These are phyloP conservation scores for Pugionium cornutum DNA, from an alignment of 345 rosid genomes.

Conservation along the genomic window DNA sequence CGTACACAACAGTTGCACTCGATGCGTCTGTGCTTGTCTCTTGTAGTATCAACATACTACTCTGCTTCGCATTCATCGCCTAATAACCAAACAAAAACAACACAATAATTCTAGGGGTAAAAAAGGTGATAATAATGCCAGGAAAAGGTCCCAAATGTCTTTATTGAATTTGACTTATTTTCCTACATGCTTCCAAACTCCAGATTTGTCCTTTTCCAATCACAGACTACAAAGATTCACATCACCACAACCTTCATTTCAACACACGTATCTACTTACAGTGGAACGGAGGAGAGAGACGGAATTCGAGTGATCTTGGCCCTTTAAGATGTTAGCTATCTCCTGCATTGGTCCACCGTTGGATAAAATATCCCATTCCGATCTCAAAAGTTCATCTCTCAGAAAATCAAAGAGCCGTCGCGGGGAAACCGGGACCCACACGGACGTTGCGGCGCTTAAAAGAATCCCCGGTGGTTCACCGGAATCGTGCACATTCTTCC, in stretches of 20 bases:
- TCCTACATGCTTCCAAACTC: conserved; percentile 41
- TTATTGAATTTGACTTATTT: conserved; percentile 59
- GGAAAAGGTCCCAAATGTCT: conserved; percentile 37
- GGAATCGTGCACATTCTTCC: conserved; percentile 78
- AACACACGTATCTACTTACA: conserved; percentile 43
- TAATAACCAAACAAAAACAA: conserved; percentile 28
- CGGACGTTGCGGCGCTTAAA: conserved; percentile 88
- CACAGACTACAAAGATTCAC: conserved; percentile 37
- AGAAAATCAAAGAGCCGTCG: conserved; percentile 79
- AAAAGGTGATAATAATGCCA: conserved; percentile 35
- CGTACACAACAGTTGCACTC: conserved; percentile 96
- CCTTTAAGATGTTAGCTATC: conserved; percentile 92
- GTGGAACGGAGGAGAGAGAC: conserved; percentile 91
- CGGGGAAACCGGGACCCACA: conserved; percentile 83
- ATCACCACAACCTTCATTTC: conserved; percentile 32
- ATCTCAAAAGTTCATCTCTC: conserved; percentile 74
- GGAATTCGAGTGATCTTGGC: conserved; percentile 93
- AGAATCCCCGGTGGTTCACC: conserved; percentile 97
- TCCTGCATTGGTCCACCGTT: conserved; percentile 97
- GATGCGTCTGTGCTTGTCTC: conserved; percentile 95
- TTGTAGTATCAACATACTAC: conserved; percentile 89
- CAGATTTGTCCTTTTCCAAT: conserved; percentile 45
- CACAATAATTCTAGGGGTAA: too few species aligned
- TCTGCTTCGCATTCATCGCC: conserved; percentile 92
- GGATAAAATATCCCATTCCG: conserved; percentile 96